Percentiles rank a stretch among this genome's conserved stretches.
Evolutionary conservation across 495 filamentous ascomycete genomes (phyloP).

Genomic region (Penicillium crystallinum): DNA sequence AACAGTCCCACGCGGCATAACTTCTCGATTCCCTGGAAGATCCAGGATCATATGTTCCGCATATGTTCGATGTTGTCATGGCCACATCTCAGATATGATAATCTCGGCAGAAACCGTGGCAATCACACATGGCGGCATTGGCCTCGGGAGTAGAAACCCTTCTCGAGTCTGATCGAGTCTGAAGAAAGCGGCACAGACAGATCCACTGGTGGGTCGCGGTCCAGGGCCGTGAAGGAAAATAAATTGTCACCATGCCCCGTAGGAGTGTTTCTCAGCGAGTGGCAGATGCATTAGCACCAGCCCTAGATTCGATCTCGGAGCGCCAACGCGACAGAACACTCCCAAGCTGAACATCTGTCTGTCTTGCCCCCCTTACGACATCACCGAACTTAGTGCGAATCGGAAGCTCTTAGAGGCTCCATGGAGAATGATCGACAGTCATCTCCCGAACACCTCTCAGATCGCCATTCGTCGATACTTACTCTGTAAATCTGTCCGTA

Average conservation of each 20-base stretch:
- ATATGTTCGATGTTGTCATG: background rate
- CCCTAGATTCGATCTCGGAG: background rate
- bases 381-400: background rate
- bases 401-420: background rate
- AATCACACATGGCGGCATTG: background rate
- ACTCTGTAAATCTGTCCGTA: background rate
- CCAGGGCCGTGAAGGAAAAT: constrained; percentile 3
- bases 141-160: background rate
- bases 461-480: background rate
- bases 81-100: background rate
- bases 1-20: background rate
- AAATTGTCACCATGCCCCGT: too few species aligned
- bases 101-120: background rate
- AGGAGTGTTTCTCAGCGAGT: background rate
- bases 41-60: too few species aligned
- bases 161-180: background rate
- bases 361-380: background rate
- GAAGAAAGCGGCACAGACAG: constrained; percentile 13
- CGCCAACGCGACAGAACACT: background rate
- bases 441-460: constrained; percentile 16
- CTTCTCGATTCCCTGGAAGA: background rate
- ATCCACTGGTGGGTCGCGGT: constrained; percentile 5
- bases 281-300: background rate
- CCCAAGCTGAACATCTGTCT: background rate
- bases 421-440: constrained; percentile 20